Base-by-base conservation (phyloP, 2,329 filamentous ascomycete species). In the Trichophaea hybrida region DNA sequence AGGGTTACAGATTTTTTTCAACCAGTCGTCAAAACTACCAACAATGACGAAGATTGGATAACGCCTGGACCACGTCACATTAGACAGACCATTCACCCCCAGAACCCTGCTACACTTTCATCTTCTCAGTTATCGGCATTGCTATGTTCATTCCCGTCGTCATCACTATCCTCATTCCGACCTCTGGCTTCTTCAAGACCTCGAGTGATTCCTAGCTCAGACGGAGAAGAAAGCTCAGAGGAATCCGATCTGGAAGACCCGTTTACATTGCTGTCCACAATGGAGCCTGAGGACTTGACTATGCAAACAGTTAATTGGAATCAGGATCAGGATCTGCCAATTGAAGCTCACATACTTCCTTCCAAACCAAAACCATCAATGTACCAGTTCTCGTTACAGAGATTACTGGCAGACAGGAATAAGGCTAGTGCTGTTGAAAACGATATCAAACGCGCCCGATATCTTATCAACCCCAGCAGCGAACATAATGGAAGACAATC, bases 161-260 rank as follows among this genome's bases (percentile, higher is more conserved):
- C 7, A 12, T 13, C 40, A 6, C 7, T n/a, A 32, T 24, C 13
- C 31, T 13, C 12, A 51, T 32, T 6, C 50, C 8, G 6, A 53
- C 13, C 32, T 24, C 50, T n/a, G 32, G 32, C 48, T 50, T 13
- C 15, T 12, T 60, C 65, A 6, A 62, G 43, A 31, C 49, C 37
- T 6, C 53, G 52, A 37, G 58, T 73, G 8, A 77, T 78, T 0
- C 78, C 78, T 6, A 73, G 69, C 60, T 73, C 76, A 7, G 79
- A 79, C 65, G 73, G 76, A 37, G 64, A 66, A 44, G 61, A 60
- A 13, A 56, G 57, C 17, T 60, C 59, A 5, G 63, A 65, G 15
- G 60, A 60, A 31, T 64, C 62, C 2, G 57, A 73, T 73, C 4
- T 69, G 71, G 6, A 69, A 69, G 35, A 71, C 73, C 44, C 71